phyloP scores from a whole-genome alignment of 441 rosid species.

The Viola pubescens region DNA sequence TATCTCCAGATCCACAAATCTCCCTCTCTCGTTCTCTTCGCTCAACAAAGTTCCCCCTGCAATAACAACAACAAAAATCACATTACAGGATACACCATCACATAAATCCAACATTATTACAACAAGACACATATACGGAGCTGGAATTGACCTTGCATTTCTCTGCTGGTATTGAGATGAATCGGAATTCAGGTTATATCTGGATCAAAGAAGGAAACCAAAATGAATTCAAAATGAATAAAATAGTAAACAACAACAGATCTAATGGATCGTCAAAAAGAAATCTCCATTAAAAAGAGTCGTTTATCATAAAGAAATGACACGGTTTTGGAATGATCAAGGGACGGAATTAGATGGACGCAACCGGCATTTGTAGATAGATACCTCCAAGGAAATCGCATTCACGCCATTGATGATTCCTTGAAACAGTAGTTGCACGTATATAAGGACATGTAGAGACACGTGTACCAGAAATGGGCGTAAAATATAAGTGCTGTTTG shows the following conservation, averaged over 20 bases:
- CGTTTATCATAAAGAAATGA: background rate
- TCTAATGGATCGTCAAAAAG: background rate
- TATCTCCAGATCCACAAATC: slow-evolving; percentile 41
- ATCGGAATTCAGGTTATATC: slow-evolving; percentile 5
- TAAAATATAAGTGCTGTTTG: background rate
- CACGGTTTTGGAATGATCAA: background rate
- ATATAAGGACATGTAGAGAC: background rate
- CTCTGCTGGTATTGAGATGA: background rate
- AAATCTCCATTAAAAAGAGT: background rate
- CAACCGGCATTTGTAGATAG: slow-evolving; percentile 2
- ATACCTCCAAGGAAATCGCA: slow-evolving; percentile 10
- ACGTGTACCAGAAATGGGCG: slow-evolving; percentile 3
- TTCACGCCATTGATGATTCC: slow-evolving; percentile 6
- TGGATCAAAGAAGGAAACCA: slow-evolving; percentile 6
- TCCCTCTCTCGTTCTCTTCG: slow-evolving; percentile 39
- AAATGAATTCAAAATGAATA: background rate
- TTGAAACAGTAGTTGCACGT: background rate
- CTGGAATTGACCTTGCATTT: slow-evolving; percentile 12
- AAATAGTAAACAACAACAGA: slow-evolving; percentile 1
- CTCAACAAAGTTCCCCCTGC: slow-evolving; percentile 36
- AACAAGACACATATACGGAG: no score
- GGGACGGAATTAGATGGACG: slow-evolving; percentile 8
- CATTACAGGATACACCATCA: background rate
- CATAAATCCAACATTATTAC: no score
- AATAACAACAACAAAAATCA: slow-evolving; percentile 4